These are phyloP conservation scores for Dothistroma septosporum DNA, from an alignment of 2,329 filamentous ascomycete genomes.

Conservation along the genomic window DNA sequence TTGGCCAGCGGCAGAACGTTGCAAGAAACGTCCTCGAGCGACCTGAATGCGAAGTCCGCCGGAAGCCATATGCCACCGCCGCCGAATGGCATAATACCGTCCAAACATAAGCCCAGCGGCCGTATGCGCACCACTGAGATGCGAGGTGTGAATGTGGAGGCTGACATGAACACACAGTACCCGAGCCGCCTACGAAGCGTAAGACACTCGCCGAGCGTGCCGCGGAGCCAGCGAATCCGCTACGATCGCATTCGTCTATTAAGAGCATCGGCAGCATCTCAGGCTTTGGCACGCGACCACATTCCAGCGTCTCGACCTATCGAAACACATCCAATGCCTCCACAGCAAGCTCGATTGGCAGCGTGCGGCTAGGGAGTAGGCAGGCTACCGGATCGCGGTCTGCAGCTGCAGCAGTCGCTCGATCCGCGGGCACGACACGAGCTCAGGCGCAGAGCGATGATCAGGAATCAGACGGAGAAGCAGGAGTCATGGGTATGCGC, in stretches of 20 bases:
- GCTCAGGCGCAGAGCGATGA: slow-evolving; percentile 18
- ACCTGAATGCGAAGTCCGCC: slow-evolving; percentile 48
- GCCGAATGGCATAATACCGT: slow-evolving; percentile 24
- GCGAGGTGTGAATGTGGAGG: background rate
- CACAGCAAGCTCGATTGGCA: slow-evolving; percentile 42
- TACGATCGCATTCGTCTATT: slow-evolving; percentile 26
- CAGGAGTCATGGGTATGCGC: slow-evolving; percentile 34
- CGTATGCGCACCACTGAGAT: slow-evolving; percentile 36
- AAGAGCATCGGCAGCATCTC: slow-evolving; percentile 17
- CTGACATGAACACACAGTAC: slow-evolving; percentile 30
- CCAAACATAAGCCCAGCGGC: slow-evolving; percentile 52
- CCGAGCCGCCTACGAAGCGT: slow-evolving; percentile 48
- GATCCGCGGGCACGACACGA: slow-evolving; percentile 11
- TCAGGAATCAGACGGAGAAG: slow-evolving; percentile 39
- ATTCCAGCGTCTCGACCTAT: slow-evolving; percentile 35
- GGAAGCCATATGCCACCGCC: slow-evolving; percentile 34
- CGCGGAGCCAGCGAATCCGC: slow-evolving; percentile 40
- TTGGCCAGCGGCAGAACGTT: slow-evolving; percentile 19
- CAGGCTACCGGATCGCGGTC: slow-evolving; percentile 40
- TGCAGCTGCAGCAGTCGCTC: slow-evolving; percentile 11
- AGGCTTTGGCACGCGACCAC: slow-evolving; percentile 22
- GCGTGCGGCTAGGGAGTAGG: slow-evolving; percentile 43
- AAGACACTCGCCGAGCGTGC: slow-evolving; percentile 49
- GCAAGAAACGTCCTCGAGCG: slow-evolving; percentile 33
- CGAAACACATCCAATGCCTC: slow-evolving; percentile 40